Base-by-base conservation (phyloP, 129 eudicot genomes). In the Arctium lappa region DNA sequence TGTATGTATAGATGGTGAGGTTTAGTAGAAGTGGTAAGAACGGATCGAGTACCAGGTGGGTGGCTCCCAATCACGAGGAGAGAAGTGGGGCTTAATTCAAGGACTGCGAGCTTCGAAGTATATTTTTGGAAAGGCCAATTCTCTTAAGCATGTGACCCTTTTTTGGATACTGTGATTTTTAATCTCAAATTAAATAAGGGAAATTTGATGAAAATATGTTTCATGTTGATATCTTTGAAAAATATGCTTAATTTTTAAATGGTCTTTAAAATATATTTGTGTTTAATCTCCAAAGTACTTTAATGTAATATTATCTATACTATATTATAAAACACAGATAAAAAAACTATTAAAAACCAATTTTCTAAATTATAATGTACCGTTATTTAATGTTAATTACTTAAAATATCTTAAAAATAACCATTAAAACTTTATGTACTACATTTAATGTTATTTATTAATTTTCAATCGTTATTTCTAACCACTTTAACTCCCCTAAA, bases 31-130 rank as follows among this genome's bases (percentile, higher is more conserved):
- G 32, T 63, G 31, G 81, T 83, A 31, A 73, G 50, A 73, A 60
- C 68, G 82, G 86, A 72, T 83, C 79, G 37, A 38, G 82, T 39
- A 56, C 68, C 83, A 77, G 78, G 79, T 77, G 83, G 81, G 33
- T 83, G 82, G 86, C 78, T 80, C 84, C 78, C 44, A 80, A n/a
- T 63, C 32, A 63, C 32, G 70, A 53, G 65, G 65, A 53, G 65
- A 15, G 27, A 53, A 53, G 65, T 53, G 27, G 18, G 65, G 65
- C 65, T 53, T 53, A 53, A 53, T 53, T 53, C 65, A 53, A 53
- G 65, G 65, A 53, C 7, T 53, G 1, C 63, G 18, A 15, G 18
- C 63, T 50, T 50, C 63, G 27, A 15, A 12, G 18, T 53, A 16
- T 53, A 53, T 15, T 53, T 53, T 15, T 53, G 22, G 65, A 53